phyloP scores from a whole-genome alignment of 768 basidiomycete species.

The Lyophyllum shimeji region DNA sequence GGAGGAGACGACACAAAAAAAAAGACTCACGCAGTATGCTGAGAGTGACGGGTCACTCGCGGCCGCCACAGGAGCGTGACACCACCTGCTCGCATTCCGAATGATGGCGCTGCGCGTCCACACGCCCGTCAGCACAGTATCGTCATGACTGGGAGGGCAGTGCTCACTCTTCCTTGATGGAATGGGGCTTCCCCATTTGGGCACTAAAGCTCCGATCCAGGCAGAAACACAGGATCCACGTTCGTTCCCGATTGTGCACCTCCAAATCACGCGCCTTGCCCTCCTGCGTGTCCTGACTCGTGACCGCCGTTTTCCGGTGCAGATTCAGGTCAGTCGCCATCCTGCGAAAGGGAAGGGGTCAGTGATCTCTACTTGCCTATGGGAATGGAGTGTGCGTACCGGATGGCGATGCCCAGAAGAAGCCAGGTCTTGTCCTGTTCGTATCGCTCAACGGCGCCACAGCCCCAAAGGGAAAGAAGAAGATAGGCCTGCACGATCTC shows the following conservation, averaged over 20 bases:
- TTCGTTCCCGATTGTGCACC: conserved; percentile 91
- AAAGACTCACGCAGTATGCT: conserved; percentile 56
- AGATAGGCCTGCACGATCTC: conserved; percentile 96
- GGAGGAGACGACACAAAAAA: not conserved
- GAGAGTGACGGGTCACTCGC: conserved; percentile 69
- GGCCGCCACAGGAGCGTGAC: conserved; percentile 58
- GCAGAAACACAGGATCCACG: conserved; percentile 87
- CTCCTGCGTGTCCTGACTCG: conserved; percentile 71
- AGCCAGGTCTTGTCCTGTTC: conserved; percentile 97
- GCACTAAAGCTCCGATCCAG: conserved; percentile 90
- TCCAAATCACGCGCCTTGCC: conserved; percentile 77
- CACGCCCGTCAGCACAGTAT: conserved; percentile 4
- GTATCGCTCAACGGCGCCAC: conserved; percentile 93
- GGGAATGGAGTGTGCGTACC: conserved; percentile 40
- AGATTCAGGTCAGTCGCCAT: conserved; percentile 97
- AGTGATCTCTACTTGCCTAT: not conserved
- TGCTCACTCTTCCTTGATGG: conserved; percentile 88
- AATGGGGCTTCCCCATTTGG: conserved; percentile 96
- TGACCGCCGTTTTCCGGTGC: conserved; percentile 77
- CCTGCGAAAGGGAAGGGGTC: conserved; percentile 33
- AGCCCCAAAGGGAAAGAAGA: conserved; percentile 85
- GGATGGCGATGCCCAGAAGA: conserved; percentile 81
- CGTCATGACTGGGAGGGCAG: not conserved
- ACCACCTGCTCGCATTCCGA: conserved; percentile 79
- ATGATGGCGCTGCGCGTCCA: conserved; percentile 71